phyloP scores from a whole-genome alignment of 805 yeast species.

The Candida maris region DNA sequence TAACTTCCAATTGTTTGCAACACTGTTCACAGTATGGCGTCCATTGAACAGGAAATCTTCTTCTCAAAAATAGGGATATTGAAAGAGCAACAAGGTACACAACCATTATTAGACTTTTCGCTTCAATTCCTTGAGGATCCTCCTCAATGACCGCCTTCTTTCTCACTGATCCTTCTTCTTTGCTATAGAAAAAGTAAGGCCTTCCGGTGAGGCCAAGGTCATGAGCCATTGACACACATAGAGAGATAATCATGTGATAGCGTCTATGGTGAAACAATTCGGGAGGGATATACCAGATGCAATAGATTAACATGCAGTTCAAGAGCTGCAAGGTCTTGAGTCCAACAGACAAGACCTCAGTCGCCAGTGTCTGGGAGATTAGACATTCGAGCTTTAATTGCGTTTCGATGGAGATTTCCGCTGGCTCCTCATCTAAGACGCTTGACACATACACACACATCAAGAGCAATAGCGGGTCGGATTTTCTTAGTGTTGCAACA shows the following conservation, averaged over 20 bases:
- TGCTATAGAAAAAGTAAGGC: constrained; percentile 40
- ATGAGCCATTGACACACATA: constrained; percentile 64
- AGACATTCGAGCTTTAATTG: constrained; percentile 50
- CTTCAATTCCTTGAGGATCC: constrained; percentile 41
- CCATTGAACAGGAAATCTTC: constrained; percentile 63
- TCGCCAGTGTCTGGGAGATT: constrained; percentile 46
- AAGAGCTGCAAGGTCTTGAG: constrained; percentile 66
- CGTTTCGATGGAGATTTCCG: constrained; percentile 33
- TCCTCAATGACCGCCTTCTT: constrained; percentile 35
- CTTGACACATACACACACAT: constrained; percentile 63
- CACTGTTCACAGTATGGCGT: constrained; percentile 61
- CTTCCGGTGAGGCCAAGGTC: constrained; percentile 72
- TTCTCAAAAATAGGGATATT: constrained; percentile 60
- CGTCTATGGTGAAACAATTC: constrained; percentile 79
- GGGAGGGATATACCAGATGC: constrained; percentile 81
- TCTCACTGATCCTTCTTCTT: constrained; percentile 38
- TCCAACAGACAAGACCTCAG: constrained; percentile 67
- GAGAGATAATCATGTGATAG: constrained; percentile 61
- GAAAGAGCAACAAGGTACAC: constrained; percentile 62
- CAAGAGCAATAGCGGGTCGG: constrained; percentile 60
- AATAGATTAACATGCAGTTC: constrained; percentile 55
- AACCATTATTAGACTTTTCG: constrained; percentile 49
- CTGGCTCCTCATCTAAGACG: constrained; percentile 31
- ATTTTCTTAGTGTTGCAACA: constrained; percentile 44
- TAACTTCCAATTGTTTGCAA: constrained; percentile 43